Evolutionary conservation across 176 grass and related monocot species (phyloP).

Genomic region (Rhipidocladum racemiflorum): DNA sequence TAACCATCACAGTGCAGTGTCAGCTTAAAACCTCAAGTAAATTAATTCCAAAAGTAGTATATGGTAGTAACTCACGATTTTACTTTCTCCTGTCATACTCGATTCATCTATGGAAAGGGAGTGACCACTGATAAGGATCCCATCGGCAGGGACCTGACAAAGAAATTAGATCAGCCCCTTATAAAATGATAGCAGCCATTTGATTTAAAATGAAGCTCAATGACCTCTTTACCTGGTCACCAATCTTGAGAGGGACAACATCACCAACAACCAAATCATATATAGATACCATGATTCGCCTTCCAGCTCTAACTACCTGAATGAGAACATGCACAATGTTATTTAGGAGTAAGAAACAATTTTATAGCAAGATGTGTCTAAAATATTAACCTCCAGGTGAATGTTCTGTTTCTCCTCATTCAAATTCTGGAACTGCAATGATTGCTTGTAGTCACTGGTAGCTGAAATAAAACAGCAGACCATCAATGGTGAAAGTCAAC

Average conservation of each 20-base stretch:
- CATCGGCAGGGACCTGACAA: constrained; percentile 83
- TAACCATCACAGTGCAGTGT: constrained; percentile 8
- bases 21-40: constrained; percentile 13
- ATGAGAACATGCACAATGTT: constrained; percentile 18
- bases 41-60: constrained; percentile 5
- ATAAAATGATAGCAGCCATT: not conserved
- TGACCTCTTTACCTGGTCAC: constrained; percentile 72
- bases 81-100: constrained; percentile 98
- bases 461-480: constrained; percentile 42
- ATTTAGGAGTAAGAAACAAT: constrained; percentile 3
- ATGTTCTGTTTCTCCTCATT: constrained; percentile 97
- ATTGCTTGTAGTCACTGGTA: constrained; percentile 78
- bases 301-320: constrained; percentile 80
- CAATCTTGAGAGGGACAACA: constrained; percentile 87
- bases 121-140: constrained; percentile 81
- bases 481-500: not conserved
- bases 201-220: constrained; percentile 26
- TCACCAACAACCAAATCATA: constrained; percentile 91
- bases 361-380: not conserved
- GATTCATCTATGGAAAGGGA: constrained; percentile 94
- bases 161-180: constrained; percentile 24
- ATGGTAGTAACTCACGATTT: constrained; percentile 61
- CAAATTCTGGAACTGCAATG: constrained; percentile 90
- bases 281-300: constrained; percentile 75
- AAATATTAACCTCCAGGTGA: constrained; percentile 63